Conservation (phyloP, 2,329 filamentous ascomycete genomes). For the Cytospora chrysosperma region DNA sequence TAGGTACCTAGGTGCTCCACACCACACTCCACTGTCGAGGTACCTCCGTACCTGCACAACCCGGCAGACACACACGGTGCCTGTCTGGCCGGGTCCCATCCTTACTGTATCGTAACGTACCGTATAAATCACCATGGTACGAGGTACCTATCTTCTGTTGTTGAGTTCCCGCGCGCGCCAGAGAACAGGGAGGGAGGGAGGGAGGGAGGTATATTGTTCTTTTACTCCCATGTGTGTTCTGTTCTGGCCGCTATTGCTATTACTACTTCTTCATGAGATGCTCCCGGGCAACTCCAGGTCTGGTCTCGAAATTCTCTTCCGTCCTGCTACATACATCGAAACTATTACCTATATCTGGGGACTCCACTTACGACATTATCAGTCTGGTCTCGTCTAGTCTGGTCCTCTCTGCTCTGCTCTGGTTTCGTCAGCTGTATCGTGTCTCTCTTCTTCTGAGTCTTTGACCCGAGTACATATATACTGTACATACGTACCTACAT, state of each 20-base stretch:
- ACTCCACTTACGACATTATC: not conserved
- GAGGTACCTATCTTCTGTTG: not conserved
- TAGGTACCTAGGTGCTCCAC: not conserved
- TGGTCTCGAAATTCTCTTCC: constrained; percentile 1
- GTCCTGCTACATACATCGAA: not conserved
- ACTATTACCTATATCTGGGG: constrained; percentile 11
- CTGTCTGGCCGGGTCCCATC: not conserved
- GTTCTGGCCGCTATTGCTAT: not conserved
- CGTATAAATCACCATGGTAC: not conserved
- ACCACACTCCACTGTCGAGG: not conserved
- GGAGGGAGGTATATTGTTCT: not conserved
- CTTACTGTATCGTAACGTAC: not conserved
- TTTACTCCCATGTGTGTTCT: not conserved
- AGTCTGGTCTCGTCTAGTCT: too few species aligned
- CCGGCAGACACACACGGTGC: not conserved
- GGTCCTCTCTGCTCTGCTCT: too few species aligned
- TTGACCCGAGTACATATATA: not conserved
- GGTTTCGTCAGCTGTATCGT: not conserved
- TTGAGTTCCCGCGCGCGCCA: not conserved
- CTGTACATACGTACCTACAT: too few species aligned
- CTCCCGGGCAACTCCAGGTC: not conserved
- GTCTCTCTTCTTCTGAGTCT: not conserved
- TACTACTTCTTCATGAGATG: not conserved
- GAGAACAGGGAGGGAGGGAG: not conserved
- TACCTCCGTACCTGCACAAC: not conserved